phyloP scores from a whole-genome alignment of 352 stramenopile species.

The Pythium utonaiense region DNA sequence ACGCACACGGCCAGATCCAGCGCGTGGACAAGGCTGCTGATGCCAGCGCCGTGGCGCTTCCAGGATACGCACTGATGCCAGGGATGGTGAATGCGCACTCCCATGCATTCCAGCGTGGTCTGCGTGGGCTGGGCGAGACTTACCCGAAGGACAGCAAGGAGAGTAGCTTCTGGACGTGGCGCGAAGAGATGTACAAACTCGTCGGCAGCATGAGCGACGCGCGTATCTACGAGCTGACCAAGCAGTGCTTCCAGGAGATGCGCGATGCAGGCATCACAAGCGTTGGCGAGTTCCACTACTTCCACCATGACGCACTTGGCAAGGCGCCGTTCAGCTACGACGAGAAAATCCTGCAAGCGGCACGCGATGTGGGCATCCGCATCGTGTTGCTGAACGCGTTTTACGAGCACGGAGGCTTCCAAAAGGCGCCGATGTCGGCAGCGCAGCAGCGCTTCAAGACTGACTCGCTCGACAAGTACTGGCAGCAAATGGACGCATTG shows the following conservation, averaged over 20 bases:
- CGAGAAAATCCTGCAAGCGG: slow-evolving; percentile 58
- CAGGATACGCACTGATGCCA: slow-evolving; percentile 48
- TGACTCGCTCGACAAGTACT: slow-evolving; percentile 60
- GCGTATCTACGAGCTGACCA: slow-evolving; percentile 61
- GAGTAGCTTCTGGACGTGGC: slow-evolving; percentile 81
- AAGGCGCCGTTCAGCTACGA: slow-evolving; percentile 61
- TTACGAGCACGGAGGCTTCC: slow-evolving; percentile 71
- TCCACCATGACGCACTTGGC: slow-evolving; percentile 56
- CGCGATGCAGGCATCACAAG: slow-evolving; percentile 71
- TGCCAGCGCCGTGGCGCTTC: slow-evolving; percentile 23
- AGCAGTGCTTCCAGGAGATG: slow-evolving; percentile 80
- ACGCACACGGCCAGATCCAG: slow-evolving; percentile 41
- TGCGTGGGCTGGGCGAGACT: slow-evolving; percentile 71
- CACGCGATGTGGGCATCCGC: slow-evolving; percentile 61
- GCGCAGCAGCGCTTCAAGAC: slow-evolving; percentile 73
- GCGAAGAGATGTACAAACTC: slow-evolving; percentile 83
- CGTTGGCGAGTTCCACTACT: slow-evolving; percentile 81
- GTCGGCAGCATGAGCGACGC: slow-evolving; percentile 59
- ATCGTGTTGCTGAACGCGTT: slow-evolving; percentile 75
- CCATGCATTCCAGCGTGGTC: slow-evolving; percentile 70
- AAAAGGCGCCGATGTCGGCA: slow-evolving; percentile 50
- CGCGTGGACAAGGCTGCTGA: slow-evolving; percentile 23
- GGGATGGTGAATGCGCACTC: slow-evolving; percentile 84
- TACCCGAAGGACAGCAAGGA: slow-evolving; percentile 43
- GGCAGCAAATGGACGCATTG: slow-evolving; percentile 62